These are phyloP conservation scores for Emmonsiellopsis sp. DNA, from an alignment of 2,329 filamentous ascomycete species.

Conservation along the genomic window DNA sequence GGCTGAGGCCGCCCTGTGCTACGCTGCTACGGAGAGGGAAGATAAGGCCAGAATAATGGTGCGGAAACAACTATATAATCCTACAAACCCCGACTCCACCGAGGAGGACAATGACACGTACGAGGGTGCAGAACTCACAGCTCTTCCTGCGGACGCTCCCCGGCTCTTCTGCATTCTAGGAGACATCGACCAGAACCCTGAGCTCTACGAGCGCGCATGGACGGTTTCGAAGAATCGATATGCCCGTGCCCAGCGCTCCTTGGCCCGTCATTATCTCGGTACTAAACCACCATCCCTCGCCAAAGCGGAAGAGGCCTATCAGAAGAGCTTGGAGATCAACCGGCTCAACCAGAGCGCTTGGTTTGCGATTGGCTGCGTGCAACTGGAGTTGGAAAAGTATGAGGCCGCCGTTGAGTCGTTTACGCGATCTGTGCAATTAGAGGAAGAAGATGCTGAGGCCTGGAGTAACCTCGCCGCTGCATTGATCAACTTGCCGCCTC, in stretches of 20 bases:
- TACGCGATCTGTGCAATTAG: slow-evolving; percentile 69
- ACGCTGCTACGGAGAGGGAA: slow-evolving; percentile 68
- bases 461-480: slow-evolving; percentile 93
- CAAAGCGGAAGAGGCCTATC: slow-evolving; percentile 68
- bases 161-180: slow-evolving; percentile 88
- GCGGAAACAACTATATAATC: slow-evolving; percentile 67
- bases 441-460: slow-evolving; percentile 80
- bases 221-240: slow-evolving; percentile 71
- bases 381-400: slow-evolving; percentile 67
- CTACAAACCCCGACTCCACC: slow-evolving; percentile 41
- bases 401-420: slow-evolving; percentile 75
- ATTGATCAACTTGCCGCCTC: slow-evolving; percentile 46
- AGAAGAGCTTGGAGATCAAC: slow-evolving; percentile 66
- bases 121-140: slow-evolving; percentile 60
- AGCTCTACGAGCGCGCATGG: slow-evolving; percentile 81
- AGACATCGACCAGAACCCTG: slow-evolving; percentile 67
- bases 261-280: slow-evolving; percentile 68
- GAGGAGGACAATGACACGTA: slow-evolving; percentile 46
- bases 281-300: slow-evolving; percentile 50
- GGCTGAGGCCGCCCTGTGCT: slow-evolving; percentile 88
- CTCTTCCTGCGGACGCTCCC: slow-evolving; percentile 71
- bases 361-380: slow-evolving; percentile 84
- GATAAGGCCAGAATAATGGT: slow-evolving; percentile 71
- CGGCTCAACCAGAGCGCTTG: slow-evolving; percentile 74
- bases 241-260: slow-evolving; percentile 74